Evolutionary conservation across 2,329 filamentous ascomycete genomes (phyloP).

Genomic region (Stagonosporopsis chrysanthemi): DNA sequence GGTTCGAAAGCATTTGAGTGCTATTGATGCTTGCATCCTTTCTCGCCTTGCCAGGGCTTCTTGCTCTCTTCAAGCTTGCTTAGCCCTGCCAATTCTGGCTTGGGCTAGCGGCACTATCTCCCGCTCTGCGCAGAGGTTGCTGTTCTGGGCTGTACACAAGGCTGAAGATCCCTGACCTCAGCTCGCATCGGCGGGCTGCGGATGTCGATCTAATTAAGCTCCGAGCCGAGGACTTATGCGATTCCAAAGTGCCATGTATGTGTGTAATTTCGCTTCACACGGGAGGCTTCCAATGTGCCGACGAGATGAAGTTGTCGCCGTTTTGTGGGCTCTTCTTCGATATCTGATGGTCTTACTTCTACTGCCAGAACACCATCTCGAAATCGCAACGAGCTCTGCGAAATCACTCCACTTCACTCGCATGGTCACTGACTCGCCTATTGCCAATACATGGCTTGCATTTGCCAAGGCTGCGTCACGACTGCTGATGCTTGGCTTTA

Average conservation of each 20-base stretch:
- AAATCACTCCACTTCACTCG: neutral
- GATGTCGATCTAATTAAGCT: neutral
- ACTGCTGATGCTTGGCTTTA: constrained; percentile 10
- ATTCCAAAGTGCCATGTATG: neutral
- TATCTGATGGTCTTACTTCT: neutral
- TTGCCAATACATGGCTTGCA: constrained; percentile 18
- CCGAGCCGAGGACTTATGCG: constrained; percentile 1
- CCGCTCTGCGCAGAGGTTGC: neutral
- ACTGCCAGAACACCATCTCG: neutral
- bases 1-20: constrained; percentile 1
- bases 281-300: constrained; percentile 6
- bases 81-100: constrained; percentile 2
- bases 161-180: constrained; percentile 3
- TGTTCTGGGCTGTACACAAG: neutral
- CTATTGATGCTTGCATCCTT: constrained; percentile 1
- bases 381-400: neutral
- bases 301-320: neutral
- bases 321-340: neutral
- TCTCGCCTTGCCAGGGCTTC: neutral
- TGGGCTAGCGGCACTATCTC: neutral
- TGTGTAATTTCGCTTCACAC: constrained; percentile 5
- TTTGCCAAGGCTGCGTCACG: constrained; percentile 10
- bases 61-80: constrained; percentile 8
- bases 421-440: constrained; percentile 4
- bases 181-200: constrained; percentile 10